phyloP scores from a whole-genome alignment of 768 basidiomycete species.

The Sarcodon aspratus region DNA sequence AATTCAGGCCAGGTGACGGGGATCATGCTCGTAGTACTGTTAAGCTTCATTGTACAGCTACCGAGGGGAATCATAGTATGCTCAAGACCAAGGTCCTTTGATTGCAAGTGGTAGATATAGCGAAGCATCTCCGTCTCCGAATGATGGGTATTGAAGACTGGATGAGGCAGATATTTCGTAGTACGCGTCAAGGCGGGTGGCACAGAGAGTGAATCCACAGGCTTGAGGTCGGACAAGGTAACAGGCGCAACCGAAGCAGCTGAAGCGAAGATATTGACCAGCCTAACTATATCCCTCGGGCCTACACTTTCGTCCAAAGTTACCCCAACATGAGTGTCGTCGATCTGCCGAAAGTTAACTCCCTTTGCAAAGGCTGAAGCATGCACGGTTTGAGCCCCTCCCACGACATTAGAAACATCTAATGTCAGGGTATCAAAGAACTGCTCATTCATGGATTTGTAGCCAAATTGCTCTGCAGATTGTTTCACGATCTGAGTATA shows the following conservation, averaged over 20 bases:
- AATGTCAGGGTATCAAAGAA: slow-evolving; percentile 93
- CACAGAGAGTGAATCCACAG: slow-evolving; percentile 34
- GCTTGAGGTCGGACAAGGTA: slow-evolving; percentile 30
- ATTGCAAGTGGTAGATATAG: slow-evolving; percentile 87
- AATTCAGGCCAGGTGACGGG: slow-evolving; percentile 95
- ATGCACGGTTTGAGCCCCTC: slow-evolving; percentile 55
- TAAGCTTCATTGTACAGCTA: slow-evolving; percentile 97
- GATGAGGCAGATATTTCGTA: slow-evolving; percentile 69
- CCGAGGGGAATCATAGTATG: slow-evolving; percentile 96
- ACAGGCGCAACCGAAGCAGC: slow-evolving; percentile 41
- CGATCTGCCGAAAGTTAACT: slow-evolving; percentile 80
- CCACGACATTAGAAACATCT: slow-evolving; percentile 50
- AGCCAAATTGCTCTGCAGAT: slow-evolving; percentile 63
- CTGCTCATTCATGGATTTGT: slow-evolving; percentile 50
- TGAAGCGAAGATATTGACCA: slow-evolving; percentile 75
- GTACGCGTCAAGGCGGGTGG: slow-evolving; percentile 46
- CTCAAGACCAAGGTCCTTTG: slow-evolving; percentile 89
- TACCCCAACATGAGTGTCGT: slow-evolving; percentile 68
- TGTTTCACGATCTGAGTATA: slow-evolving; percentile 69
- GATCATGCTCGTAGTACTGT: slow-evolving; percentile 96
- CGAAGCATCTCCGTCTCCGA: slow-evolving; percentile 99
- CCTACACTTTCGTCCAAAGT: slow-evolving; percentile 89
- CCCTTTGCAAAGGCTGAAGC: slow-evolving; percentile 44
- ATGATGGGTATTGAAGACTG: slow-evolving; percentile 94
- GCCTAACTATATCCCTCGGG: slow-evolving; percentile 57